Evolutionary conservation across 495 filamentous ascomycete species (phyloP).

Genomic region (Talaromyces borbonicus): DNA sequence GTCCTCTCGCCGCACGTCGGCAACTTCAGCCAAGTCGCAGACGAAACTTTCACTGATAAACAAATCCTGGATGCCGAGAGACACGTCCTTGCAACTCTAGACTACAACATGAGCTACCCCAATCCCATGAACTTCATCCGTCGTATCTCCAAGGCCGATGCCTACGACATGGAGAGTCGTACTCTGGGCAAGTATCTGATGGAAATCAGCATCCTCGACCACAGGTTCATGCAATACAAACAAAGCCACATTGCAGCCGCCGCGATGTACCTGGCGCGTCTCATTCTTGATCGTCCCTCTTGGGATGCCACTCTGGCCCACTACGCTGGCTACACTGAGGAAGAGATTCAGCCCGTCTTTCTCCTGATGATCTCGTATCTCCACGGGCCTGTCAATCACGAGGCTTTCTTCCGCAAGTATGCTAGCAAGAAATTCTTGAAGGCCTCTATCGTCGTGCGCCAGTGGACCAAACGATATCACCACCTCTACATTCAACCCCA

Average conservation of each 20-base stretch:
- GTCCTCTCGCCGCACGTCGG: constrained; percentile 91
- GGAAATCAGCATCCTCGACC: constrained; percentile 91
- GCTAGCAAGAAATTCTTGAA: constrained; percentile 77
- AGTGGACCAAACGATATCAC: constrained; percentile 78
- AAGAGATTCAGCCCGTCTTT: constrained; percentile 87
- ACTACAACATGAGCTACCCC: constrained; percentile 96
- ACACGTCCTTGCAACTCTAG: constrained; percentile 76
- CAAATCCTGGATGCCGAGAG: constrained; percentile 97
- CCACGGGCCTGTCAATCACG: constrained; percentile 74
- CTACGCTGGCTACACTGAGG: constrained; percentile 88
- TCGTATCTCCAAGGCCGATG: constrained; percentile 95
- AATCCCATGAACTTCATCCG: constrained; percentile 99
- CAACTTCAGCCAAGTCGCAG: constrained; percentile 94
- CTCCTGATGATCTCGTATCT: constrained; percentile 93
- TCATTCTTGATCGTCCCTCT: constrained; percentile 77
- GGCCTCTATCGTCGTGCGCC: constrained; percentile 87
- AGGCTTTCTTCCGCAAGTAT: constrained; percentile 99
- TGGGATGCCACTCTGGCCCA: constrained; percentile 82
- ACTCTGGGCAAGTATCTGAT: constrained; percentile 97
- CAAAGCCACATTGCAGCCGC: constrained; percentile 86
- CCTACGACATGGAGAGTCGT: constrained; percentile 94
- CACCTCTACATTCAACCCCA: constrained; percentile 28
- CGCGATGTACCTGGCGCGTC: constrained; percentile 86
- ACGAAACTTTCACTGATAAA: constrained; percentile 90
- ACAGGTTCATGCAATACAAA: constrained; percentile 77